Conservation (phyloP, 495 filamentous ascomycete genomes). For the Antarctomyces pellizariae region DNA sequence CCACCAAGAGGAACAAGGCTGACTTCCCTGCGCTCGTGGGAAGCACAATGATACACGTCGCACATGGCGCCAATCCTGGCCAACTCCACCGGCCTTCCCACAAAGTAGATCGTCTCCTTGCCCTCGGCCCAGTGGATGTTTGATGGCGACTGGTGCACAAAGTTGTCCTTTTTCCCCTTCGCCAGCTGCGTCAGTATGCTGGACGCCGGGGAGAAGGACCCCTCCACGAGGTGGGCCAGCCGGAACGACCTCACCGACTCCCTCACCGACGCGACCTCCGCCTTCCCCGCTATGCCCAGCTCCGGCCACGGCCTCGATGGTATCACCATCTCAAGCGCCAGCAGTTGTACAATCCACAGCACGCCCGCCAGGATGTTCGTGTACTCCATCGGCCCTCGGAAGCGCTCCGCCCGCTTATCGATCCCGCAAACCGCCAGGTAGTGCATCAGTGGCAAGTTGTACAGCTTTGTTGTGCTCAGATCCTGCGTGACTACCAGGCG, state of each 20-base stretch:
- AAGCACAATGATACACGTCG: no score
- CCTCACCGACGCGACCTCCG: no score
- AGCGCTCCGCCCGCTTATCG: neutral
- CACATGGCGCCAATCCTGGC: slow-evolving; percentile 1
- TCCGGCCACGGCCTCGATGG: neutral
- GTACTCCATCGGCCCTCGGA: slow-evolving; percentile 1
- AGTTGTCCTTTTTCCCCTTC: slow-evolving; percentile 1
- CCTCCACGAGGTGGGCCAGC: neutral
- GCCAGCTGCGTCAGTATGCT: slow-evolving; percentile 2
- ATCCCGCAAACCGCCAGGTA: slow-evolving; percentile 1
- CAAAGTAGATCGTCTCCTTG: slow-evolving; percentile 3
- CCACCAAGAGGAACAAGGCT: no score
- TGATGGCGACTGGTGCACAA: slow-evolving; percentile 1
- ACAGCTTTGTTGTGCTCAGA: slow-evolving; percentile 1
- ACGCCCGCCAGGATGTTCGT: slow-evolving; percentile 1
- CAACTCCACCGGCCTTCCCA: slow-evolving; percentile 1
- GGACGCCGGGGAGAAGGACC: slow-evolving; percentile 1
- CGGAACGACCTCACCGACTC: slow-evolving; percentile 3
- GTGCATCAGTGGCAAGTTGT: slow-evolving; percentile 2
- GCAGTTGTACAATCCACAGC: slow-evolving; percentile 2
- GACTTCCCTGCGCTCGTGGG: no score
- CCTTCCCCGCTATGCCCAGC: neutral
- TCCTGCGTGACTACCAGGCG: slow-evolving; percentile 2
- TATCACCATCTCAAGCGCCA: slow-evolving; percentile 1
- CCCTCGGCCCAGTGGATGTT: slow-evolving; percentile 3